Evolutionary conservation across 2,329 filamentous ascomycete genomes (phyloP), one percentile per base, ranked within the genome.

Genomic region (Colletotrichum cuscutae): DNA sequence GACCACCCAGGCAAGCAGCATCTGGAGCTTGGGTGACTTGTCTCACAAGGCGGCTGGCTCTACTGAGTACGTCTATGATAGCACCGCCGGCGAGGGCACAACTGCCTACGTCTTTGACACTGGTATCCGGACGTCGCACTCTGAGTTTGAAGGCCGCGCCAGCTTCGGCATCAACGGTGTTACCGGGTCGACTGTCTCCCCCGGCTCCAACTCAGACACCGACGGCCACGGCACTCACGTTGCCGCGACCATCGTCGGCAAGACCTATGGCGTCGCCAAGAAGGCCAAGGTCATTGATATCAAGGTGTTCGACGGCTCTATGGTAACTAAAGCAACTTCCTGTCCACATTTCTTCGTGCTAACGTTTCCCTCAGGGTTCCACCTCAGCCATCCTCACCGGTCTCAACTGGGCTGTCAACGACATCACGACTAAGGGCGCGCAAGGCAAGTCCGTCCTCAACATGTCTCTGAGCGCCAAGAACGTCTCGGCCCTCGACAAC

Each of bases 401-500:
- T 26, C 19, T 76, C 1, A 71, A 77, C 24, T 81, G 78, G 78
- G 78, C 78, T 15, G 76, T 79, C 8, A 65, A 76, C 52, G 75
- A 78, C 58, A 77, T 76, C 58, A 30, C 73, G 24, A 65, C 62
- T 37, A 75, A 74, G 71, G 71, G 74, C 15, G 68, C 71, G 15
- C 57, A 68, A 19, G 74, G 28, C 9, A 77, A 77, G 1, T 78
- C 83, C 11, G 83, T 85, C 32, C 78, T 84, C 53, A 83, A 79
- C 76, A 82, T 86, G 81, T 84, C 81, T 19, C 80, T 86, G 15
- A 82, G 84, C 22, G 84, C 82, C 9, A 24, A 53, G 12, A 76
- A 74, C 60, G 85, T 86, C 28, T 86, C 89, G 0, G 87, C 89
- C 4, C 88, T 89, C 19, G 89, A 89, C 19, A 90, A 90, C 77